Evolutionary conservation across 495 filamentous ascomycete species (phyloP).

Genomic region (Platismatia glauca): DNA sequence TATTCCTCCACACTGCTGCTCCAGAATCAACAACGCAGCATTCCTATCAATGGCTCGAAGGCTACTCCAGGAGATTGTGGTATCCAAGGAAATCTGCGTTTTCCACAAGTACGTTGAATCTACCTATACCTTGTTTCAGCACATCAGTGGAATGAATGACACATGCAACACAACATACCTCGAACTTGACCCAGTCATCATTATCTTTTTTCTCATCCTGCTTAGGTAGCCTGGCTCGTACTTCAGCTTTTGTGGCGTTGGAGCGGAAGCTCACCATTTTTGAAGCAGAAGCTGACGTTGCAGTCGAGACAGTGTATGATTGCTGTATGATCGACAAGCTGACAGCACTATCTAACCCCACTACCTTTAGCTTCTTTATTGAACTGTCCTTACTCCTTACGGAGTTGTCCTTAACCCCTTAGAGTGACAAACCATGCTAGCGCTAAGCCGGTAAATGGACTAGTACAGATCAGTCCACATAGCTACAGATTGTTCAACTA

Average conservation of each 20-base stretch:
- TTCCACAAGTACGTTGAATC: constrained; percentile 8
- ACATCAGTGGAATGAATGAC: not conserved
- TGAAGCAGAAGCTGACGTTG: not conserved
- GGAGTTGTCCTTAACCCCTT: no score
- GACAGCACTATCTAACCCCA: not conserved
- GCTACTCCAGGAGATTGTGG: constrained; percentile 1
- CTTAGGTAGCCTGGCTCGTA: constrained; percentile 1
- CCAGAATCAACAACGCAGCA: not conserved
- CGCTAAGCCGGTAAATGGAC: no score
- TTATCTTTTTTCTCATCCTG: constrained; percentile 1
- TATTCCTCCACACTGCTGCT: not conserved
- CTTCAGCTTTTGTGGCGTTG: constrained; percentile 9
- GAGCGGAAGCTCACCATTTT: not conserved
- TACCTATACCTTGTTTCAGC: not conserved
- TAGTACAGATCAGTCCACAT: no score
- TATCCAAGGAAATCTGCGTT: constrained; percentile 3
- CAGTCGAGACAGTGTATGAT: not conserved
- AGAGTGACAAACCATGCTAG: no score
- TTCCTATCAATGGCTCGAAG: not conserved
- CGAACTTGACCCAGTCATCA: not conserved
- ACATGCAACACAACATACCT: not conserved
- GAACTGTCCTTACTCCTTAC: no score
- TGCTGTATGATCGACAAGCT: not conserved
- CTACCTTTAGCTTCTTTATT: not conserved
- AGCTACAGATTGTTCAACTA: no score